A percentile compares a stretch with the other conserved stretches of the same genome.
Evolutionary conservation across 805 yeast species (phyloP).

Genomic region (Starmerella floris): DNA sequence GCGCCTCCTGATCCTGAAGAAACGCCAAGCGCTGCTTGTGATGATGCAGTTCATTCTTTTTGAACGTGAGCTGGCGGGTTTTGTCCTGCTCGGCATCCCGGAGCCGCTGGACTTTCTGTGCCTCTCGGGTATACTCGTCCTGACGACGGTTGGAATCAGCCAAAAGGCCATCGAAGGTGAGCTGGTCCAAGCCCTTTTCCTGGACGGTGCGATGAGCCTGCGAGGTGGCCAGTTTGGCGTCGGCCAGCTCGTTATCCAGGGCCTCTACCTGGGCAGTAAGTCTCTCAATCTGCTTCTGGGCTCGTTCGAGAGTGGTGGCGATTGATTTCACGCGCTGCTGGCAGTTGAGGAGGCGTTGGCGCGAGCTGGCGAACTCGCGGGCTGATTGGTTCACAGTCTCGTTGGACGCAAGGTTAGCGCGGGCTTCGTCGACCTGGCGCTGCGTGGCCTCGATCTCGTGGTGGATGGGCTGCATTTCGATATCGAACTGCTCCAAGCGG

Average conservation of each 20-base stretch:
- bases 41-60: background rate
- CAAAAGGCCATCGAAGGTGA: background rate
- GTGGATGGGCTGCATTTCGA: background rate
- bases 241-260: background rate
- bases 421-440: background rate
- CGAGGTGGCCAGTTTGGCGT: background rate
- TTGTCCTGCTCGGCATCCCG: background rate
- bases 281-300: background rate
- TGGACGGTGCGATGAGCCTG: background rate
- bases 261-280: background rate
- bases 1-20: background rate
- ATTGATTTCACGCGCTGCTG: background rate
- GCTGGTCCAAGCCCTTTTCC: background rate
- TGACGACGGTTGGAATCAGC: background rate
- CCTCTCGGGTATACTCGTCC: background rate
- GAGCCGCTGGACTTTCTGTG: background rate
- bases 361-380: background rate
- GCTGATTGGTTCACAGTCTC: too few relatives aligned
- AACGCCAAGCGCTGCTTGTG: background rate
- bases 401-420: background rate
- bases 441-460: background rate
- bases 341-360: background rate
- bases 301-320: background rate
- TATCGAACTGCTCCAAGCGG: slow-evolving; percentile 26
- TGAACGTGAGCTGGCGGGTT: background rate